phyloP scores from a whole-genome alignment of 495 filamentous ascomycete species.

The Astrothelium subdiscretum region DNA sequence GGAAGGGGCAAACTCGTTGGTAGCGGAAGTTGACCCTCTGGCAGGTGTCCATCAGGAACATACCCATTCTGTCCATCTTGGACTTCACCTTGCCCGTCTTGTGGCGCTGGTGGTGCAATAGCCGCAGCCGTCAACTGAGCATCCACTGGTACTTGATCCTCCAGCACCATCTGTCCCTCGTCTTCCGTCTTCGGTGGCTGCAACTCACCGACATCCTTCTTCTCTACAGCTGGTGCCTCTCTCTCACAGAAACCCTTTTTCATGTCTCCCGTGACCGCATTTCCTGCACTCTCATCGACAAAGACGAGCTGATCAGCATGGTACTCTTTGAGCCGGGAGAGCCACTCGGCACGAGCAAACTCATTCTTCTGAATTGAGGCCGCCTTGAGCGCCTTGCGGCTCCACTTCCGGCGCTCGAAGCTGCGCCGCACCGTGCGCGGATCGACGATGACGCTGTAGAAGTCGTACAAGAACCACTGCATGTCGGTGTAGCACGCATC shows the following conservation, averaged over 20 bases:
- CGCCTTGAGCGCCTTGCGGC: neutral
- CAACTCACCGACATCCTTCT: neutral
- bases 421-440: neutral
- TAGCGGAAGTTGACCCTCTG: neutral
- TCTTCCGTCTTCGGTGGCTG: neutral
- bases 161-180: neutral
- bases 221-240: neutral
- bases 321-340: neutral
- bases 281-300: neutral
- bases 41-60: neutral
- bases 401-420: slow-evolving; percentile 1
- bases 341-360: neutral
- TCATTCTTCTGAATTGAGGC: neutral
- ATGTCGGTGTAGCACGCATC: neutral
- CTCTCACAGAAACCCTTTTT: neutral
- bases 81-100: neutral
- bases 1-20: neutral
- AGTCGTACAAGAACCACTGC: neutral
- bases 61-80: neutral
- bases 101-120: neutral
- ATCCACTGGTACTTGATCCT: neutral
- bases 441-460: neutral
- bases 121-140: neutral
- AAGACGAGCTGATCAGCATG: neutral
- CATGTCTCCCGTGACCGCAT: neutral